Evolutionary conservation across 306 rosid genomes (phyloP), one percentile per base, ranked within the genome.

Genomic region (Ormosia emarginata): DNA sequence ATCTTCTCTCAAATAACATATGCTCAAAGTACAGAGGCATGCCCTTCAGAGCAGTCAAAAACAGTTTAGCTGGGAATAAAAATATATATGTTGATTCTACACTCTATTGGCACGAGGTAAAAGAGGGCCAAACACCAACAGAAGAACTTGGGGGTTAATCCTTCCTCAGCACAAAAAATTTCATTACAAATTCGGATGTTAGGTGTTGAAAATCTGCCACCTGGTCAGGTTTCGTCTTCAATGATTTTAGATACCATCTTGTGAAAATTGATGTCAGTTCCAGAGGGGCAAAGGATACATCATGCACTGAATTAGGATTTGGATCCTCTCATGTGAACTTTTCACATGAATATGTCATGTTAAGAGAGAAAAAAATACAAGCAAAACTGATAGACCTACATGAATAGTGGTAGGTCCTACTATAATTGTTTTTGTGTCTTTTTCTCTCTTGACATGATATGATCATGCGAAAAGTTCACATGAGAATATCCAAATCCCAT

Each of bases 241-340:
- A 29, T 15, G 71, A 71, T 55, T 81, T 61, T 34, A 80, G 81
- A 78, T 83, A 47, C 56, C 76, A 75, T 85, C 71, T 80, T 84
- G 79, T 30, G 74, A 68, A 83, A 80, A 81, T 77, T 70, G 78
- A 78, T 52, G 71, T 78, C 70, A 67, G 78, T 81, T 85, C 93
- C 86, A 79, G 71, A 81, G 84, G 72, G 68, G 47, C 80, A 86
- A 85, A 83, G 83, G 73, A 81, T 59, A 41, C 49, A 11, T 50
- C 50, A 66, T 15, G 86, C 77, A 34, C 71, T 79, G 74, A 69
- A 66, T 82, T 81, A 24, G 67, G 24, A 24, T 24, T 24, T 24
- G 24, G 24, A 24, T 24, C 24, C 24, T 24, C 24, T 24, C 24
- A 24, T 24, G 0, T 24, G 24, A 24, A 24, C 24, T 24, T 24